Evolutionary conservation across 2,329 filamentous ascomycete genomes (phyloP).

Genomic region (Hypoxylon sp.): DNA sequence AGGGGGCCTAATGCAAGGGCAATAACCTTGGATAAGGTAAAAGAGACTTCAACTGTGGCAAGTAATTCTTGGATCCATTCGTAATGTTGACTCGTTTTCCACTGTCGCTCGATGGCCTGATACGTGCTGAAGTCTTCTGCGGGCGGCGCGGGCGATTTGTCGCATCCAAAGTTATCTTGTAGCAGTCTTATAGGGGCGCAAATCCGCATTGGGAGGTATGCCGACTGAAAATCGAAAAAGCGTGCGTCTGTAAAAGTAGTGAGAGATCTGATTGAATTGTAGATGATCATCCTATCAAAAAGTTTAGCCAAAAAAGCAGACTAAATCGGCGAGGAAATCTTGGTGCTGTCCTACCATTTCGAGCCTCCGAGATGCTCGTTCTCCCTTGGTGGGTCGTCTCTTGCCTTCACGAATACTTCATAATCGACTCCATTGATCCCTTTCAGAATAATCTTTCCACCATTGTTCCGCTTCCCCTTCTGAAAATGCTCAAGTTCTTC

Average conservation of each 20-base stretch:
- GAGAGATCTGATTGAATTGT: constrained; percentile 35
- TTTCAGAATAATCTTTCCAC: constrained; percentile 14
- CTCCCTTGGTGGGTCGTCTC: not conserved
- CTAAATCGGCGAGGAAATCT: not conserved
- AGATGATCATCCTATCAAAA: constrained; percentile 31
- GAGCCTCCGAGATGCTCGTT: constrained; percentile 11
- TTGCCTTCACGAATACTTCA: constrained; percentile 11
- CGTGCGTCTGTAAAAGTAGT: constrained; percentile 20
- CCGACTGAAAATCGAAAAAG: constrained; percentile 24
- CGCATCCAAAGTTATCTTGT: not conserved
- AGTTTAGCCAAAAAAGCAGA: constrained; percentile 16
- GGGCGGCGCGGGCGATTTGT: constrained; percentile 28
- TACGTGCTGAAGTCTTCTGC: constrained; percentile 34
- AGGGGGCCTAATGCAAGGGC: constrained; percentile 41
- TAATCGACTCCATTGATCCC: constrained; percentile 26
- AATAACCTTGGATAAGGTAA: constrained; percentile 39
- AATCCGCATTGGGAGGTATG: constrained; percentile 46
- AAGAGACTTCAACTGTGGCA: constrained; percentile 36
- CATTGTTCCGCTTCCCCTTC: constrained; percentile 14
- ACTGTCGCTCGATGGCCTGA: constrained; percentile 30
- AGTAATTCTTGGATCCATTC: constrained; percentile 38
- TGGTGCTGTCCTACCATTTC: constrained; percentile 38
- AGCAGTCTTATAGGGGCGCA: constrained; percentile 24
- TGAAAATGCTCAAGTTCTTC: constrained; percentile 18
- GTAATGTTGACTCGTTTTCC: constrained; percentile 41